Evolutionary conservation across 2,329 filamentous ascomycete genomes (phyloP).

Genomic region (Aspergillus luchuensis): DNA sequence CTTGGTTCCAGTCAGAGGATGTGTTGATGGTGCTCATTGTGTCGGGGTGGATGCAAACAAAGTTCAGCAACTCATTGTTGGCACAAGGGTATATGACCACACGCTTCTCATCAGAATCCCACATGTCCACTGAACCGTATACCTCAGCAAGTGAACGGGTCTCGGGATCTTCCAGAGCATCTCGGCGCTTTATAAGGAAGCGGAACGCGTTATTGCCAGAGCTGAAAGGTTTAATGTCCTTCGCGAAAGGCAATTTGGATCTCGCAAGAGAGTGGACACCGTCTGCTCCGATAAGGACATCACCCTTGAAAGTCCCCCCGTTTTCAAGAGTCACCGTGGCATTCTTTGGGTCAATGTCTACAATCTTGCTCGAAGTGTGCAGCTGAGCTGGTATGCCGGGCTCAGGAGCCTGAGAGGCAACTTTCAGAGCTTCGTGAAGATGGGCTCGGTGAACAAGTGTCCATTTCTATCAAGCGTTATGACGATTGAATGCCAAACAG

Average conservation of each 20-base stretch:
- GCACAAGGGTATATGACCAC: slow-evolving; percentile 53
- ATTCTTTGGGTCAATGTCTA: slow-evolving; percentile 45
- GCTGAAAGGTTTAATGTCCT: slow-evolving; percentile 42
- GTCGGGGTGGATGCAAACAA: slow-evolving; percentile 56
- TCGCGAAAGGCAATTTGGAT: slow-evolving; percentile 30
- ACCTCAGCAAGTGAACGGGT: slow-evolving; percentile 41
- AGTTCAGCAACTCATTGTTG: slow-evolving; percentile 52
- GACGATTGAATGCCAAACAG: no score
- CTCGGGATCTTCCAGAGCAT: slow-evolving; percentile 42
- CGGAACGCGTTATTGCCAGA: slow-evolving; percentile 61
- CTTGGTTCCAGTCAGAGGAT: slow-evolving; percentile 38
- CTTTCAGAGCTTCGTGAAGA: slow-evolving; percentile 57
- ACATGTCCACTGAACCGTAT: slow-evolving; percentile 48
- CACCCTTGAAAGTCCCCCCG: slow-evolving; percentile 48
- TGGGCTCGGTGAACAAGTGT: slow-evolving; percentile 56
- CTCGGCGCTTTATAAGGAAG: slow-evolving; percentile 55
- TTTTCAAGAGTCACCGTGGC: slow-evolving; percentile 50
- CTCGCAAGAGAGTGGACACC: slow-evolving; percentile 48
- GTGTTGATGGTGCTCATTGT: slow-evolving; percentile 40
- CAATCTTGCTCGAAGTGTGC: slow-evolving; percentile 47
- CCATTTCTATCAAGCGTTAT: slow-evolving; percentile 43
- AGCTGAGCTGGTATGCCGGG: slow-evolving; percentile 46
- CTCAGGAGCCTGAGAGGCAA: slow-evolving; percentile 44
- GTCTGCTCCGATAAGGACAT: slow-evolving; percentile 59
- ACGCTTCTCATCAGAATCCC: slow-evolving; percentile 46